Base-by-base conservation (phyloP, 345 rosid genomes). In the Brassica cretica region DNA sequence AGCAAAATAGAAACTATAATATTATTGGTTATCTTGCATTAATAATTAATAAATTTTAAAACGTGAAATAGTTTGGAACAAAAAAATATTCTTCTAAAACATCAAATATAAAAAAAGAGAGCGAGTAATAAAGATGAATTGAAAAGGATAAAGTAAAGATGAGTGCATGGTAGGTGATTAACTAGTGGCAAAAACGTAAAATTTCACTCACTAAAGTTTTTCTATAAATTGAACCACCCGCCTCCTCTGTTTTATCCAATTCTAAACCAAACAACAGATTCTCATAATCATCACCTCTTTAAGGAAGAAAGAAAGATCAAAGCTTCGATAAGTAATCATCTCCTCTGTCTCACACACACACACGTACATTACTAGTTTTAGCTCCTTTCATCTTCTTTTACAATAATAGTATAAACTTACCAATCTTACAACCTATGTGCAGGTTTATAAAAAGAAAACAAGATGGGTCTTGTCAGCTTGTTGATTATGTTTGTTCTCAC, bases 171-270 rank as follows among this genome's bases (percentile, higher is more conserved):
- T 41, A 41, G 49, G 14, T 41, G 71, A 66, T 21, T 27, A 15
- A 72, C 60, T 66, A 66, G 80, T 73, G 86, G 84, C 82, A 76
- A 56, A 82, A 78, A 6, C 14, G 82, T 77, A 75, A 78, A 18
- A 33, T 10, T 70, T 4, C 6, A 29, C 10, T 49, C 2, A 16
- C 29, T 16, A 53, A 61, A 61, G 65, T 62, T 29, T n/a, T 80
- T 84, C 89, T 90, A 92, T 90, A 92, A 87, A 86, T 85, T 59
- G 79, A 79, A 56, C 71, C 14, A 72, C 51, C 10, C 73, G 2
- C 16, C 80, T 83, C 76, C 62, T 9, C 72, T 44, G 71, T 8
- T 12, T 71, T 77, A 77, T 70, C 32, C 89, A 73, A 69, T 74
- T 69, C 51, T 41, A 79, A 61, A 74, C 77, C 88, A 82, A 85